Percentiles rank a stretch among this genome's conserved stretches.
Evolutionary conservation across 2,329 filamentous ascomycete species (phyloP).

Genomic region (Venturia oleaginea): DNA sequence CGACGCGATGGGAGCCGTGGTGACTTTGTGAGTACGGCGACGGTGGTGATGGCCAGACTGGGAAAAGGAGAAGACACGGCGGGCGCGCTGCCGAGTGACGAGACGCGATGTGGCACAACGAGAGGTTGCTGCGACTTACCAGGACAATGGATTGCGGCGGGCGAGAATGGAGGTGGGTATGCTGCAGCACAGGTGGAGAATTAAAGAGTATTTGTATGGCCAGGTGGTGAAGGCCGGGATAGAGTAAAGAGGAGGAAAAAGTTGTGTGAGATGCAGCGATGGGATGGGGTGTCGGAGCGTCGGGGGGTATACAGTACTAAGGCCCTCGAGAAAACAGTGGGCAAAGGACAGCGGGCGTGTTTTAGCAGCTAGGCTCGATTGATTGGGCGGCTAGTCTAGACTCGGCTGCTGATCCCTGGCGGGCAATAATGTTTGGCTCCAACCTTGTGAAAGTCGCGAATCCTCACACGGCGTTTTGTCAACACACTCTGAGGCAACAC

Average conservation of each 20-base stretch:
- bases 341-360: neutral
- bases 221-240: constrained; percentile 1
- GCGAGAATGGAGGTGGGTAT: neutral
- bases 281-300: constrained; percentile 5
- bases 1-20: constrained; percentile 1
- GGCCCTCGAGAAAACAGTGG: neutral
- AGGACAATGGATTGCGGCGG: neutral
- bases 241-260: constrained; percentile 6
- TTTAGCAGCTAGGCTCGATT: neutral
- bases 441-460: constrained; percentile 8
- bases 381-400: constrained; percentile 8
- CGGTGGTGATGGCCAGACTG: neutral
- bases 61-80: constrained; percentile 11
- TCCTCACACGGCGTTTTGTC: neutral
- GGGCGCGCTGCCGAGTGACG: constrained; percentile 7
- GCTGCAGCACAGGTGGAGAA: constrained; percentile 7
- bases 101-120: constrained; percentile 11
- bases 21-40: neutral
- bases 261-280: neutral
- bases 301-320: neutral
- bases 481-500: constrained; percentile 7
- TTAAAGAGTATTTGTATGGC: constrained; percentile 8
- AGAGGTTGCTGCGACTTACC: neutral
- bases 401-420: neutral
- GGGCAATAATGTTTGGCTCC: neutral